These are phyloP conservation scores for Globisporangium ultimum DNA, from an alignment of 352 stramenopile genomes.

Conservation along the genomic window DNA sequence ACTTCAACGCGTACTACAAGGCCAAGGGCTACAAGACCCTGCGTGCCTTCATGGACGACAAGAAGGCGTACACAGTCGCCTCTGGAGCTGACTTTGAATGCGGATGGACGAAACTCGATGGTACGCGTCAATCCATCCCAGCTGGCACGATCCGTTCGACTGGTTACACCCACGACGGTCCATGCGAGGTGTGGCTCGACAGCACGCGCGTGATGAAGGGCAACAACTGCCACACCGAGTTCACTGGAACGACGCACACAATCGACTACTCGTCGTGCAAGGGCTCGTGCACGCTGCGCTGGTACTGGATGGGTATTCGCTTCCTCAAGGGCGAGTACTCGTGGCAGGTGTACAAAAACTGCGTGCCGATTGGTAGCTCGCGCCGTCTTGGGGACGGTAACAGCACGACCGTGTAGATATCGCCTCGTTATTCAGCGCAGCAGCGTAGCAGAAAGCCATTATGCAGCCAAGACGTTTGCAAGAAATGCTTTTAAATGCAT, in stretches of 20 bases:
- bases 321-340: conserved; percentile 46
- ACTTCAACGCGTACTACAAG: conserved; percentile 30
- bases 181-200: conserved; percentile 46
- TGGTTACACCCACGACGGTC: conserved; percentile 47
- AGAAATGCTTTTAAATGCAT: no score
- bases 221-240: conserved; percentile 29
- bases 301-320: conserved; percentile 40
- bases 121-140: conserved; percentile 28
- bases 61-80: conserved; percentile 11
- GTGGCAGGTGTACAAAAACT: conserved; percentile 63
- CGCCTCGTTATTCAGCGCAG: no score
- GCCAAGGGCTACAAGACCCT: conserved; percentile 12
- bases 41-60: conserved; percentile 17
- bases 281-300: conserved; percentile 30
- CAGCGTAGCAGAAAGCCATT: no score
- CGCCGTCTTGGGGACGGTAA: conserved; percentile 3
- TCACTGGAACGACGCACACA: conserved; percentile 30
- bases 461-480: no score
- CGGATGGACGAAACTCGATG: conserved; percentile 24
- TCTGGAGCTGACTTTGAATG: conserved; percentile 27
- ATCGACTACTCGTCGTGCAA: conserved; percentile 40
- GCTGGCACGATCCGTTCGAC: conserved; percentile 26
- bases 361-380: conserved; percentile 8
- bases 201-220: conserved; percentile 28
- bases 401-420: neutral